Conservation (phyloP, 331 rosid genomes). For the Telfairia occidentalis region DNA sequence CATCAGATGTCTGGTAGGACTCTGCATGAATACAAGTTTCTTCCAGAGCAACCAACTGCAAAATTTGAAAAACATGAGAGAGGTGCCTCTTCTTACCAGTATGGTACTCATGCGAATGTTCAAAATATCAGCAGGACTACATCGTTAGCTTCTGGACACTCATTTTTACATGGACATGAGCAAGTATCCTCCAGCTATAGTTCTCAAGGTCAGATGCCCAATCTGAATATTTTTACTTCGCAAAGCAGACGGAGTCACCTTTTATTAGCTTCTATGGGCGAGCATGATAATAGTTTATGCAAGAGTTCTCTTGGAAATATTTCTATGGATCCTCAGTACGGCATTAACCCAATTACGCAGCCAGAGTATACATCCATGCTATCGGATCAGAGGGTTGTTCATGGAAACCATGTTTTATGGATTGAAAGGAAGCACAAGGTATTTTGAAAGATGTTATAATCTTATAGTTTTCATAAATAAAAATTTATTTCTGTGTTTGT, state of each 20-base stretch:
- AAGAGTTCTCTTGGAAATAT: constrained; percentile 26
- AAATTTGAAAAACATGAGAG: constrained; percentile 38
- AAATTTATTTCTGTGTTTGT: constrained; percentile 4
- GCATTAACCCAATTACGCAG: constrained; percentile 33
- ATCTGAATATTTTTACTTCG: constrained; percentile 31
- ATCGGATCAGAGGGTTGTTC: constrained; percentile 27
- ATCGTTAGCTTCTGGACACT: constrained; percentile 21
- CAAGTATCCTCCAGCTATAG: constrained; percentile 31
- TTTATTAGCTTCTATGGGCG: constrained; percentile 33
- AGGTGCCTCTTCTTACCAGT: constrained; percentile 28
- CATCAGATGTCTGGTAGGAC: constrained; percentile 46
- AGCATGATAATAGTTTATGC: constrained; percentile 22
- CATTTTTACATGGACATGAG: constrained; percentile 32
- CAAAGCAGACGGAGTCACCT: constrained; percentile 34
- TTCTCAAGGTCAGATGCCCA: constrained; percentile 38
- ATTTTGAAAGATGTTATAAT: not conserved
- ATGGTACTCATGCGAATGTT: constrained; percentile 30
- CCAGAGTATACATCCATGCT: constrained; percentile 29
- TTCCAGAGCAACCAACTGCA: constrained; percentile 65
- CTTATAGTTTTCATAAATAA: not conserved
- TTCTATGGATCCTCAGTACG: constrained; percentile 24
- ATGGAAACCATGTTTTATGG: constrained; percentile 38
- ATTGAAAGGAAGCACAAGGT: constrained; percentile 62
- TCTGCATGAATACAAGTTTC: constrained; percentile 63
- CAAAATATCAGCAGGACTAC: constrained; percentile 27